Evolutionary conservation across 2,329 filamentous ascomycete species (phyloP).

Genomic region (Magnaporthiopsis rhizophila): DNA sequence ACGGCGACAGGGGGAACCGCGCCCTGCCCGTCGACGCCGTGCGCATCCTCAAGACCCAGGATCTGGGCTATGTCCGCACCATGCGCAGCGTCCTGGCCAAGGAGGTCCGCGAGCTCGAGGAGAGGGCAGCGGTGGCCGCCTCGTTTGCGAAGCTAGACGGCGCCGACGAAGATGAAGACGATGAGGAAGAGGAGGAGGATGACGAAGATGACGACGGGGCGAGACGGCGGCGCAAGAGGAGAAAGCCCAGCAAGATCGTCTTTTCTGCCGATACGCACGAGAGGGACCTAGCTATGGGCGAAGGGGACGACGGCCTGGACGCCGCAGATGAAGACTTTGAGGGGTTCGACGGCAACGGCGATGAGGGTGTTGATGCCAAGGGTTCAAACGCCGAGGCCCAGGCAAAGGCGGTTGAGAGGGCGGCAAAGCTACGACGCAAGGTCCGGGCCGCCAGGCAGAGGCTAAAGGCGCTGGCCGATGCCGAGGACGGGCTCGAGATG

Average conservation of each 20-base stretch:
- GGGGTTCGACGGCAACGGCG: conserved; percentile 20
- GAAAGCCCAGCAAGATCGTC: conserved; percentile 38
- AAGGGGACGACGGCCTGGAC: conserved; percentile 28
- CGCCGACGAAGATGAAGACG: conserved; percentile 22
- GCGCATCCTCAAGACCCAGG: conserved; percentile 60
- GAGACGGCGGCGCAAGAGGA: conserved; percentile 12
- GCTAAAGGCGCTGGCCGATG: conserved; percentile 43
- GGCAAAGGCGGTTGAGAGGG: conserved; percentile 28
- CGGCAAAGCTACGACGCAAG: conserved; percentile 38
- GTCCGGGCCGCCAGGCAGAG: conserved; percentile 45
- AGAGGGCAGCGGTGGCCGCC: conserved; percentile 40
- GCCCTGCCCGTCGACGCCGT: conserved; percentile 48
- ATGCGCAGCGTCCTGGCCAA: conserved; percentile 52
- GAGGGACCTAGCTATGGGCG: conserved; percentile 20
- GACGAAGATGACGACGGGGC: conserved; percentile 22
- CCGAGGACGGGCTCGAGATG: conserved; percentile 49
- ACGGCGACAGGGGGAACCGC: conserved; percentile 50
- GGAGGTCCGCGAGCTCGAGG: conserved; percentile 47
- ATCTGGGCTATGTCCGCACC: conserved; percentile 56
- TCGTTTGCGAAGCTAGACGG: conserved; percentile 16
- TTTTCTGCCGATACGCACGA: conserved; percentile 37
- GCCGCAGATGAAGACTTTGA: conserved; percentile 22
- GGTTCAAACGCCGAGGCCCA: conserved; percentile 22
- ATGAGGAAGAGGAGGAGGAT: conserved; percentile 23
- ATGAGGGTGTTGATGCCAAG: conserved; percentile 25